Evolutionary conservation across 148 eudicot species (phyloP).

Genomic region (Pouteria glomerata): DNA sequence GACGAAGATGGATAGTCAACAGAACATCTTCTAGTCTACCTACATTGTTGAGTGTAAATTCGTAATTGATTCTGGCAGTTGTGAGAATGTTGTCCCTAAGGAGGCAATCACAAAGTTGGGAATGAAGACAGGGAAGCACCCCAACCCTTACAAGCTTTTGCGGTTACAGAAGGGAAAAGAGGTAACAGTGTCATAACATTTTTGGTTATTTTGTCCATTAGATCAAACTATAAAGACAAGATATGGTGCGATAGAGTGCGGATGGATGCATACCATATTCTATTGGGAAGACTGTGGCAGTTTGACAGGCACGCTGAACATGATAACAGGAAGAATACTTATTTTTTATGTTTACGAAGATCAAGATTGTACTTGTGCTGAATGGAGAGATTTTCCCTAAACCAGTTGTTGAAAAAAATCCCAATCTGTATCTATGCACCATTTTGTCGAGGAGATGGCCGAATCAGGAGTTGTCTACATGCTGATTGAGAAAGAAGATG

Average conservation of each 20-base stretch:
- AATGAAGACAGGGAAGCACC: background rate
- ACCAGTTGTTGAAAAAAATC: background rate
- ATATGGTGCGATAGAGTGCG: background rate
- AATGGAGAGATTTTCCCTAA: background rate
- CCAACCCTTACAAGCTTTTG: background rate
- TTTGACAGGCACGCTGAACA: background rate
- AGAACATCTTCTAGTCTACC: background rate
- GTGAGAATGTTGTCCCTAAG: background rate
- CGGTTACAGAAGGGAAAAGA: background rate
- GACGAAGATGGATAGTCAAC: background rate
- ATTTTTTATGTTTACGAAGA: background rate
- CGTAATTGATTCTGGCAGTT: background rate
- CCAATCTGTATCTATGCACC: background rate
- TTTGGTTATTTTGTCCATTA: background rate
- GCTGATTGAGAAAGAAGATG: too few species aligned
- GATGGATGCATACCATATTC: too few species aligned
- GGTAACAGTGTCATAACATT: background rate
- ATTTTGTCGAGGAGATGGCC: background rate
- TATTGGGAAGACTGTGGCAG: background rate
- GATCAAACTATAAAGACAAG: background rate
- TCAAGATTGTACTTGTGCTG: background rate
- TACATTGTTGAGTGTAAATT: background rate
- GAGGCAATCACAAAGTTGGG: background rate
- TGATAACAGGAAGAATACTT: background rate
- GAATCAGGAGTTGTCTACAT: background rate